Base-by-base conservation (phyloP, 768 basidiomycete species). In the Podaxis sp. region DNA sequence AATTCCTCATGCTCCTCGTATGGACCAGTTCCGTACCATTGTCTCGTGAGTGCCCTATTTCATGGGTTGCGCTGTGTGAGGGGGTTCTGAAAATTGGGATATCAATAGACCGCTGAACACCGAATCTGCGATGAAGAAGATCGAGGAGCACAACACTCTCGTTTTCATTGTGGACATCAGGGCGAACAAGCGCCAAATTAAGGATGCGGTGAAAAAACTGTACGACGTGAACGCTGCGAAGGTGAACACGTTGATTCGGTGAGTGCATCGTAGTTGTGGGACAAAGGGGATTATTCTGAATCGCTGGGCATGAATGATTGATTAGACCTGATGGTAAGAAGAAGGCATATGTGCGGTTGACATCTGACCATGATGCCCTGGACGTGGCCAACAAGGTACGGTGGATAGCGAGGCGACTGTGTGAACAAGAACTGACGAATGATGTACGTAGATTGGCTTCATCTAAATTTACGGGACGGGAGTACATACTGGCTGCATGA, bases 121-220 rank as follows among this genome's bases (percentile, higher is more conserved):
- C 15, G 96, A 98, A 78, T 90, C 87, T 12, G 96, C 96, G 65
- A 98, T 98, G 96, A 96, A 98, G 87, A 97, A 99, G 87, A 99
- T 99, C 63, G 96, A 99, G 84, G 96, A 98, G 78, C 89, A 98
- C 84, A 98, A 99, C 80, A 99, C 97, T 36, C 86, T 98, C 63
- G 97, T 99, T 64, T 99, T 98, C 83, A 89, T 98, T 64, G 95
- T 97, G 57, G 96, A 98, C 77, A 72, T 98, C 76, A 89, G 87
- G 75, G 81, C 94, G 68, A 99, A 97, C 88, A 99, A 99, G 86
- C 88, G 94, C 52, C 94, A 99, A 79, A 98, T 98, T 82, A 96
- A 95, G 87, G 94, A 98, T 70, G 97, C 97, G 1, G 95, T 99
- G 70, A 98, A 98, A 88, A 97, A 97, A 86, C 77, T 99, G 70